phyloP scores from a whole-genome alignment of 1,139 yeast genomes.

The Diutina catenulata region DNA sequence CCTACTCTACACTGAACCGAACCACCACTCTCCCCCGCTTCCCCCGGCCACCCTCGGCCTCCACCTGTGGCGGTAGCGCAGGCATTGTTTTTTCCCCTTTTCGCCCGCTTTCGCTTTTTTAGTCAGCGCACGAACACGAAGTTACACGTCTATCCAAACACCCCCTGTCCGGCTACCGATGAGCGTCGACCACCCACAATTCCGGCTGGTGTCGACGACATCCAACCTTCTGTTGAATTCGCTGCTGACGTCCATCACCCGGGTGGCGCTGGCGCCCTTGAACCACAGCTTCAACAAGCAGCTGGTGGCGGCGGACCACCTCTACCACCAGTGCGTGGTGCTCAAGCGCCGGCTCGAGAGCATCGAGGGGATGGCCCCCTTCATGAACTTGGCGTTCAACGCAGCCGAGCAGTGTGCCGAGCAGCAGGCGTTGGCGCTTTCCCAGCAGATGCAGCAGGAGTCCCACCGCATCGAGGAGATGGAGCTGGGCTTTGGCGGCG shows the following conservation, averaged over 20 bases:
- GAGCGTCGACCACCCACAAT: slow-evolving; percentile 5
- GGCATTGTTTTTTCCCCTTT: too few relatives aligned
- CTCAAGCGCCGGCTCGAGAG: slow-evolving; percentile 47
- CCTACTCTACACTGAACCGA: too few relatives aligned
- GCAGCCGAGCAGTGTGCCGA: slow-evolving; percentile 58
- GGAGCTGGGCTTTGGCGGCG: slow-evolving; percentile 8
- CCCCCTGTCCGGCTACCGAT: too few relatives aligned
- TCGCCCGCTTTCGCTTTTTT: too few relatives aligned
- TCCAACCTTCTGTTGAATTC: slow-evolving; percentile 9
- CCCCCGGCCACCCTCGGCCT: too few relatives aligned
- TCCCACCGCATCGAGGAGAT: slow-evolving; percentile 5
- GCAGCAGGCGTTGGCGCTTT: slow-evolving; percentile 56
- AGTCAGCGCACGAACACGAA: too few relatives aligned
- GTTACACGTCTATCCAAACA: too few relatives aligned
- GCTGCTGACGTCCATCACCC: slow-evolving; percentile 20
- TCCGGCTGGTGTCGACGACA: slow-evolving; percentile 3
- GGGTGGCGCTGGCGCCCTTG: slow-evolving; percentile 33
- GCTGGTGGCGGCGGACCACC: slow-evolving; percentile 58
- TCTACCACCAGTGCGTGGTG: slow-evolving; percentile 58
- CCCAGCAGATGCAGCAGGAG: slow-evolving; percentile 19
- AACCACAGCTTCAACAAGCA: slow-evolving; percentile 43
- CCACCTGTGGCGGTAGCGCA: too few relatives aligned
- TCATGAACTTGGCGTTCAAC: slow-evolving; percentile 28
- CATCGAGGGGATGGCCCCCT: slow-evolving; percentile 65
- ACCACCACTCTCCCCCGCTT: too few relatives aligned